Evolutionary conservation across 805 yeast species (phyloP), one percentile per base, ranked within the genome.

Genomic region (Lipomyces spencermartinsiae): DNA sequence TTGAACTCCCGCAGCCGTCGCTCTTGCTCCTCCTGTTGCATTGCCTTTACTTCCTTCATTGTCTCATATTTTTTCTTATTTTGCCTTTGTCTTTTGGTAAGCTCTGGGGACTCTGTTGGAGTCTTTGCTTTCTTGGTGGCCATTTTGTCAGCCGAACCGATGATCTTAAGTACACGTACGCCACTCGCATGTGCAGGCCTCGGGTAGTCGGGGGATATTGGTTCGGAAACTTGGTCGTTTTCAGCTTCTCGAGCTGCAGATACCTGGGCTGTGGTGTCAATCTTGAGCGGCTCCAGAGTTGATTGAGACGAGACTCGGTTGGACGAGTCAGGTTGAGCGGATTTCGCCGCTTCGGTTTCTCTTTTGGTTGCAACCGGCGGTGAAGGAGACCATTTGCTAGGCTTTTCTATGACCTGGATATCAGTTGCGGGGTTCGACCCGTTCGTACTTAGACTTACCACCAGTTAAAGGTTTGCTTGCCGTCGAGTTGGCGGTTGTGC

Each of bases 11-110:
- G 62, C 31, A 65, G 29, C 12, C 65, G 49, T 5, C 63, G 60
- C 8, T 61, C 63, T 22, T 67, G 71, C 35, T 63, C 63, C 16
- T 58, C 62, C 29, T 59, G 58, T 14, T 29, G 61, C 14, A 57
- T 63, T 22, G n/a, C 29, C 57, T 62, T 64, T 14, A 53, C 58
- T 22, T 61, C 66, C 43, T 57, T 58, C 9, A 8, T 43, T 29
- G 35, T 51, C 33, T 67, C 66, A 19, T 54, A 37, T 22, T 65
- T 62, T 22, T 65, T 65, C 58, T 34, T 31, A 29, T 67, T 67
- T 35, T 67, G 71, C 16, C 71, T 59, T 39, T 67, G 71, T 39
- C 61, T 67, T 35, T 63, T 63, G 8, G 68, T 63, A 19, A 67
- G 43, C 37, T 59, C 62, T 43, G 25, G 8, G 22, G 49, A 16